Conservation (phyloP, 305 asterid genomes). For the Ilex paraguariensis region DNA sequence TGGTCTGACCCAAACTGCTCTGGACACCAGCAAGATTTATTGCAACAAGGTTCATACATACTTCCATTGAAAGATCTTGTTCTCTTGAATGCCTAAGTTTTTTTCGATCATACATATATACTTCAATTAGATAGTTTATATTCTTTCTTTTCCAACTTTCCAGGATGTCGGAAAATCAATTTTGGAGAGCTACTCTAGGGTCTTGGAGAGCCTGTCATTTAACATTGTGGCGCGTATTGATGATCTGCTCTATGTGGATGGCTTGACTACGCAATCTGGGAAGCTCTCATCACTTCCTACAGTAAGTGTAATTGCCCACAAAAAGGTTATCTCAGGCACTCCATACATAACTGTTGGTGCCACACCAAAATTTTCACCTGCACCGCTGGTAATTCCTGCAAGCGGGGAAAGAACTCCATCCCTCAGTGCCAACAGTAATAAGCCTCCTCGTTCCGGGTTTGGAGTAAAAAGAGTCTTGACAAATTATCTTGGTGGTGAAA, state of each 20-base stretch:
- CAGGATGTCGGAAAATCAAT: constrained; percentile 91
- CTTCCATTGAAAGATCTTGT: neutral
- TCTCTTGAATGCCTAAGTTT: neutral
- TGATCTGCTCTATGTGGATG: constrained; percentile 80
- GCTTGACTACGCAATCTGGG: constrained; percentile 53
- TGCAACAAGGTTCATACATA: neutral
- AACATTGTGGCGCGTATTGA: constrained; percentile 78
- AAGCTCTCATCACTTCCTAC: constrained; percentile 36
- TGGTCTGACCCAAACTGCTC: neutral
- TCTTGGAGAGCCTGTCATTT: constrained; percentile 87
- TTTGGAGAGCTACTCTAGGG: constrained; percentile 96
- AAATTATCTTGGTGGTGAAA: constrained; percentile 63
- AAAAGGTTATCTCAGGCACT: constrained; percentile 56
- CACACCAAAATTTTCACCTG: constrained; percentile 40
- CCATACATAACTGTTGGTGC: constrained; percentile 35
- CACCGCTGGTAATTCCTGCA: constrained; percentile 42
- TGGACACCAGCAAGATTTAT: constrained; percentile 4
- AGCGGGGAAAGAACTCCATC: constrained; percentile 58
- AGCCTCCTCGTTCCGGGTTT: constrained; percentile 57
- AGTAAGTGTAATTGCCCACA: constrained; percentile 32
- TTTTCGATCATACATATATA: neutral
- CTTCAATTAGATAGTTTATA: neutral
- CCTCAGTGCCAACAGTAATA: constrained; percentile 28
- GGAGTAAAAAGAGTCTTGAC: constrained; percentile 73
- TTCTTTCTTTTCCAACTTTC: constrained; percentile 8